These are phyloP conservation scores for Calonectria pauciramosa DNA, from an alignment of 2,329 filamentous ascomycete species.

Conservation along the genomic window DNA sequence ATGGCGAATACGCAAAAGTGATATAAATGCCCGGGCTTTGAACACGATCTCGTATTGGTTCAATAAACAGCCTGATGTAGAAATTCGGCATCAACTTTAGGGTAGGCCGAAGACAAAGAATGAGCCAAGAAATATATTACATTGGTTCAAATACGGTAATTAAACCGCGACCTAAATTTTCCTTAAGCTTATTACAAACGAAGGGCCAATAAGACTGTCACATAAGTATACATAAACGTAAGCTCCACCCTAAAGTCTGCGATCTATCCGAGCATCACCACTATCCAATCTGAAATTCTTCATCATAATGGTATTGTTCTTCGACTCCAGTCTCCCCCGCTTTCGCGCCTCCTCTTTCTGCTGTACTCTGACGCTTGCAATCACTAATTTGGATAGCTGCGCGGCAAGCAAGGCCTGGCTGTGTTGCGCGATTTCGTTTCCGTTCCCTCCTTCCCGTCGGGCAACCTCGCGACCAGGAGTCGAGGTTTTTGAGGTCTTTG, in stretches of 20 bases:
- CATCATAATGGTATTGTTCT: constrained; percentile 30
- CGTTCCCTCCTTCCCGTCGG: background rate
- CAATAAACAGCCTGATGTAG: too few species aligned
- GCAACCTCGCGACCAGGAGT: constrained; percentile 13
- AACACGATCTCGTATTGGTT: too few species aligned
- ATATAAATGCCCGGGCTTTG: too few species aligned
- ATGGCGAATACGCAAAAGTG: too few species aligned
- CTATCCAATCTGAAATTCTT: constrained; percentile 31
- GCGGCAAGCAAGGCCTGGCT: constrained; percentile 35
- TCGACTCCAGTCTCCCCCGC: constrained; percentile 31
- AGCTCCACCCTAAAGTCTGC: background rate
- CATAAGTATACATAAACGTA: background rate
- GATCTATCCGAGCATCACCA: constrained; percentile 30
- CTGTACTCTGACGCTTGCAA: constrained; percentile 30
- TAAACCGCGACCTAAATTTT: background rate
- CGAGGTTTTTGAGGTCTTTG: background rate
- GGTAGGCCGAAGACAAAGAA: too few species aligned
- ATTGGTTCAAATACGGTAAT: background rate
- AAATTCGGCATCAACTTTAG: too few species aligned
- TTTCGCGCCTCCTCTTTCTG: constrained; percentile 29
- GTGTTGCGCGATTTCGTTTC: constrained; percentile 25
- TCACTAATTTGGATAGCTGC: constrained; percentile 30
- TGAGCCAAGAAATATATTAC: too few species aligned
- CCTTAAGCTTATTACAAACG: background rate
- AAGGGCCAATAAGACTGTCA: background rate